Conservation (phyloP, 1,284 basidiomycete species). For the Leccinum variabile region DNA sequence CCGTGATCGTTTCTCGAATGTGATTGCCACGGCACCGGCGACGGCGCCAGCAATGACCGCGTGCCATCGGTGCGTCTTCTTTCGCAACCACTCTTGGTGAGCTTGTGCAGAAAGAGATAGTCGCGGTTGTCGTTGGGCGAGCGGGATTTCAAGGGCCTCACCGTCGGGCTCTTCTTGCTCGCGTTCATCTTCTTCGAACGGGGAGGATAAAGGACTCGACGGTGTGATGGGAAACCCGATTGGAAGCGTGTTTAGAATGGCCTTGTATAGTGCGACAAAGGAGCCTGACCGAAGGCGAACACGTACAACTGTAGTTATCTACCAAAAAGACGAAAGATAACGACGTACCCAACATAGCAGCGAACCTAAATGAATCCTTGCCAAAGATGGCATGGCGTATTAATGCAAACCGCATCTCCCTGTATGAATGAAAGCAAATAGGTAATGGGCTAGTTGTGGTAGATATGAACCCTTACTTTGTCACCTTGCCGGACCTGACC, state of each 20-base stretch:
- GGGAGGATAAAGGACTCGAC: conserved; percentile 38
- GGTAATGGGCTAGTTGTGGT: not conserved
- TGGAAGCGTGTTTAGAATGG: conserved; percentile 80
- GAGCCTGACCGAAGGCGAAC: conserved; percentile 48
- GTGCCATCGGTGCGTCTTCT: conserved; percentile 80
- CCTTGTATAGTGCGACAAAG: conserved; percentile 81
- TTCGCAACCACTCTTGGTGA: conserved; percentile 61
- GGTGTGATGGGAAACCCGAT: conserved; percentile 59
- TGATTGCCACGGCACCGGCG: conserved; percentile 78
- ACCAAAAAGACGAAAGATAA: not conserved
- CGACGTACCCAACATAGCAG: conserved; percentile 75
- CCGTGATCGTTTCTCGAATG: conserved; percentile 77
- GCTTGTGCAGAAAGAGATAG: conserved; percentile 63
- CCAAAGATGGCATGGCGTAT: conserved; percentile 81
- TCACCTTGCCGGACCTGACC: conserved; percentile 63
- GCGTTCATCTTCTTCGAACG: conserved; percentile 40
- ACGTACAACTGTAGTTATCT: not conserved
- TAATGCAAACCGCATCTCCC: conserved; percentile 54
- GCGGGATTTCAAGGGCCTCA: conserved; percentile 30
- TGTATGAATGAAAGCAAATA: conserved; percentile 25
- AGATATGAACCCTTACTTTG: conserved; percentile 47
- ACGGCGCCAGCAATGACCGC: conserved; percentile 84
- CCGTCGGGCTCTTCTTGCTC: conserved; percentile 27
- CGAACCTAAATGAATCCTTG: conserved; percentile 76
- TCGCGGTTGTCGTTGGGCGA: conserved; percentile 43